phyloP scores from a whole-genome alignment of 1,139 yeast genomes.

The Kurtzmaniella natalensis region DNA sequence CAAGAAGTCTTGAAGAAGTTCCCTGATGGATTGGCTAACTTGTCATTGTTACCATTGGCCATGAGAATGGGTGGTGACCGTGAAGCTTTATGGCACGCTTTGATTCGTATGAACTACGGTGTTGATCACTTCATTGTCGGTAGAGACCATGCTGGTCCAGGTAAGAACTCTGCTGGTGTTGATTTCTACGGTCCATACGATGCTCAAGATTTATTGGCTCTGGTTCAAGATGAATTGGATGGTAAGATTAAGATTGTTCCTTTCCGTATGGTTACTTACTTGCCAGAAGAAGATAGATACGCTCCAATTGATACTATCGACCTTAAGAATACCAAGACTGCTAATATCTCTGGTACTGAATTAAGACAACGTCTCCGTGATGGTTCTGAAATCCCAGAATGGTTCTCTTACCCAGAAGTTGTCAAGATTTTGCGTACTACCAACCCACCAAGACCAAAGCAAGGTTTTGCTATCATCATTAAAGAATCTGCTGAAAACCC shows the following conservation, averaged over 20 bases:
- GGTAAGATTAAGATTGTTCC: slow-evolving; percentile 79
- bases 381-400: slow-evolving; percentile 86
- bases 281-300: slow-evolving; percentile 93
- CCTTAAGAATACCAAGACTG: slow-evolving; percentile 65
- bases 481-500: slow-evolving; percentile 56
- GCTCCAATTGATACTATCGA: slow-evolving; percentile 94
- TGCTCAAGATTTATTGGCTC: slow-evolving; percentile 85
- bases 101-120: slow-evolving; percentile 93
- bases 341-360: slow-evolving; percentile 94
- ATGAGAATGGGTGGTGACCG: slow-evolving; percentile 99
- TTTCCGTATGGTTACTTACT: slow-evolving; percentile 92
- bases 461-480: slow-evolving; percentile 76
- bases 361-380: slow-evolving; percentile 82
- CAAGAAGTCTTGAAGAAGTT: slow-evolving; percentile 87
- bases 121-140: slow-evolving; percentile 97
- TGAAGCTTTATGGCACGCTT: slow-evolving; percentile 98
- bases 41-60: slow-evolving; percentile 86
- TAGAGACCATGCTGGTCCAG: slow-evolving; percentile 98
- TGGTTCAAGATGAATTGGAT: slow-evolving; percentile 69
- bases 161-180: slow-evolving; percentile 85
- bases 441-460: slow-evolving; percentile 86
- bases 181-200: slow-evolving; percentile 97
- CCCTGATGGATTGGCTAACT: slow-evolving; percentile 89
- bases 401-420: slow-evolving; percentile 98
- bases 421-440: slow-evolving; percentile 86